Conservation (phyloP, 1,284 basidiomycete species). For the Trichosporon asahii region DNA sequence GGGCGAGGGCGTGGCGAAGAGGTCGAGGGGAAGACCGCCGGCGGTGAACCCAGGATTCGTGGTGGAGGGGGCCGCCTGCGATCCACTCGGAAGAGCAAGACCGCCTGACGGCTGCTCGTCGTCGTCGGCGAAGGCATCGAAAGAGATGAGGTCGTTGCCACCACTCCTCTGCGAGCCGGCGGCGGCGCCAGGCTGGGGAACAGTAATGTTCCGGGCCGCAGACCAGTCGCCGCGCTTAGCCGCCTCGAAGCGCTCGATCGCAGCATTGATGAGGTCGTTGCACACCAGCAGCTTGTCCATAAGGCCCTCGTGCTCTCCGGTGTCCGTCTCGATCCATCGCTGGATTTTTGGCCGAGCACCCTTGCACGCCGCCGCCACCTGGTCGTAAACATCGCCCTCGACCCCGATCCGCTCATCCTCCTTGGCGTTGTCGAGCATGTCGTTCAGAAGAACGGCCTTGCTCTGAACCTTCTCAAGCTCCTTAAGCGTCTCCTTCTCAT, state of each 20-base stretch:
- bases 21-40: constrained; percentile 50
- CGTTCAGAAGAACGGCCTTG: constrained; percentile 89
- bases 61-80: constrained; percentile 24
- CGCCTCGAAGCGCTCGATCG: constrained; percentile 82
- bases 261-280: constrained; percentile 96
- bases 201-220: constrained; percentile 40
- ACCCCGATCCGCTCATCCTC: constrained; percentile 69
- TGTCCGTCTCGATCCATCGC: constrained; percentile 92
- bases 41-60: constrained; percentile 34
- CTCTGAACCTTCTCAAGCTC: constrained; percentile 94
- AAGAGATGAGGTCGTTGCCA: constrained; percentile 48
- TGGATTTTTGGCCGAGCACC: constrained; percentile 91
- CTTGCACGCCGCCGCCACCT: constrained; percentile 80
- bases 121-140: constrained; percentile 50
- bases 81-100: constrained; percentile 40
- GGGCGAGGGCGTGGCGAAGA: constrained; percentile 47
- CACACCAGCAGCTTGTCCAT: constrained; percentile 91
- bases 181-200: constrained; percentile 22
- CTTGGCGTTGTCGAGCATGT: constrained; percentile 93
- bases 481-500: constrained; percentile 77
- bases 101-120: constrained; percentile 38
- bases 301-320: constrained; percentile 73
- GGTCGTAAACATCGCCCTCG: constrained; percentile 92
- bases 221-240: constrained; percentile 82
- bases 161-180: constrained; percentile 28